Base-by-base conservation (phyloP, 2,329 filamentous ascomycete species). In the Cladosporium sp. region DNA sequence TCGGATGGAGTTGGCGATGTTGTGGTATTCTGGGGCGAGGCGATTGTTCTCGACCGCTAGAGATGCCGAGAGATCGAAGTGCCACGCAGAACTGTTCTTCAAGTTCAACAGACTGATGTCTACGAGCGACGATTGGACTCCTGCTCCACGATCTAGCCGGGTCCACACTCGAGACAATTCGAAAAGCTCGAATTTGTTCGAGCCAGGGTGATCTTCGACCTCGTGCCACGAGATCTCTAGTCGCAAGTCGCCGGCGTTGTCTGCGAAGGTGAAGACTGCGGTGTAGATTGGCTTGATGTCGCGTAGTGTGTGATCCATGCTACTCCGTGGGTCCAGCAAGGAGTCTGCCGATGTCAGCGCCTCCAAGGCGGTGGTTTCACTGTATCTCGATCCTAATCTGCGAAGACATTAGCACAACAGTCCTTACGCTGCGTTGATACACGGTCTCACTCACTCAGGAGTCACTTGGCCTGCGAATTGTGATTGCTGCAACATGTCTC, bases 381-480 rank as follows among this genome's bases (percentile, higher is more conserved):
- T 48, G 8, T 37, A 22, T 12, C 45, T 48, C 28, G 70, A 61
- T 2, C 70, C 69, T 24, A 73, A 36, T 53, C 70, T 72, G 44
- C 7, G 20, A 34, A 17, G 9, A 51, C 37, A 44, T 66, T 32
- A 62, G 65, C 49, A 58, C 15, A 24, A 9, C 8, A 10, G 15
- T 45, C 8, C 1, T 13, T 15, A 10, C 4, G 2, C 17, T 2
- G 7, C 1, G 1, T 28, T 4, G 13, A 15, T n/a, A 8, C 9
- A n/a, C 17, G 42, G 1, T 8, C 15, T 20, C 7, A 57, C 68
- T 64, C 62, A 72, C 71, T 71, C 70, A 60, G 68, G 59, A 2
- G 70, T 72, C 4, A 70, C 64, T 12, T 57, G 58, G 13, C 60
- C 70, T 28, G 34, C 57, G 49, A 71, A 70, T 48, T 68, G 66